Conservation (phyloP, 371 early-diverging fungal genomes). For the Saksenaea oblongispora region DNA sequence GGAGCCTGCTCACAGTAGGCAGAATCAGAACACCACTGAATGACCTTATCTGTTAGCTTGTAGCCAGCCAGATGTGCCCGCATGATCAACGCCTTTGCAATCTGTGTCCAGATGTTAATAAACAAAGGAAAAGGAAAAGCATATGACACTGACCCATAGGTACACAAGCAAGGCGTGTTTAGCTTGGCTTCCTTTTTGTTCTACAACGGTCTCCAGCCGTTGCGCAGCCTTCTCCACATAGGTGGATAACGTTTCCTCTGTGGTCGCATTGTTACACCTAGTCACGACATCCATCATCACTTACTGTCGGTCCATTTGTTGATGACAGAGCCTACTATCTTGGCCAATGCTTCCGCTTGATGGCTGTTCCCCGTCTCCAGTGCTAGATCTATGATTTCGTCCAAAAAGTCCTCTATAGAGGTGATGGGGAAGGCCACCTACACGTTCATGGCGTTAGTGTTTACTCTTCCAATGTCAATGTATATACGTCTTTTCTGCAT, state of each 20-base stretch:
- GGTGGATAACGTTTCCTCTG: constrained; percentile 32
- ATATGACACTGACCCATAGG: constrained; percentile 32
- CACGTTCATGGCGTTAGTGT: background rate
- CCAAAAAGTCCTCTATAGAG: constrained; percentile 48
- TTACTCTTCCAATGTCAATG: background rate
- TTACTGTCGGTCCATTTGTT: constrained; percentile 66
- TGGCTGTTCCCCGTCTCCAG: constrained; percentile 35
- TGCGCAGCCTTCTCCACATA: constrained; percentile 33
- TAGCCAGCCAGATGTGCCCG: constrained; percentile 55
- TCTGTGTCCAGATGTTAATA: constrained; percentile 33
- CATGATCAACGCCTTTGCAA: constrained; percentile 66
- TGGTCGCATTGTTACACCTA: background rate
- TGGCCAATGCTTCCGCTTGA: constrained; percentile 45
- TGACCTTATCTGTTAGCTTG: constrained; percentile 58
- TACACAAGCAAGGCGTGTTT: constrained; percentile 34
- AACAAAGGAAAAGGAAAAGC: background rate
- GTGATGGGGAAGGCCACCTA: constrained; percentile 55
- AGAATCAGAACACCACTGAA: constrained; percentile 52
- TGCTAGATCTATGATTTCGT: constrained; percentile 47
- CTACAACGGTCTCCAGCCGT: constrained; percentile 23
- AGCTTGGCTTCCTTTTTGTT: constrained; percentile 13
- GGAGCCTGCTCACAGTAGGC: constrained; percentile 57
- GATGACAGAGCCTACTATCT: constrained; percentile 57
- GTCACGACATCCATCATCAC: background rate
- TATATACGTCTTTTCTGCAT: constrained; percentile 56